Base-by-base conservation (phyloP, 306 rosid genomes). In the Alnus glutinosa region DNA sequence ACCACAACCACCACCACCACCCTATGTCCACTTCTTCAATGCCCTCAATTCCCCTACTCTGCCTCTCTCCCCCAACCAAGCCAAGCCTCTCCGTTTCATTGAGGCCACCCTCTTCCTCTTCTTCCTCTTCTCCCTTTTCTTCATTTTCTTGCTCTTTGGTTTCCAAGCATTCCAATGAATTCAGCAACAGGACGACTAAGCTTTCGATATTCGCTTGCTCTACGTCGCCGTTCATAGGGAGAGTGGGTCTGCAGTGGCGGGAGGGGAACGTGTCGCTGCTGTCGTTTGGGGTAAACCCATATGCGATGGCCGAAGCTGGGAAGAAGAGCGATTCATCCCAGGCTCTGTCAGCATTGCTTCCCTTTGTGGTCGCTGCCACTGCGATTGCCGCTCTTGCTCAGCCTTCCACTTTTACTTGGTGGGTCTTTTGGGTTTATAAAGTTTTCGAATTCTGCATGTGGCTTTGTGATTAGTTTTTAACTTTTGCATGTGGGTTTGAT, bases 401-500 rank as follows among this genome's bases (percentile, higher is more conserved):
- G 80, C 99, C 99, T 77, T 88, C 96, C n/a, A 92, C 99, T 55
- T 95, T 90, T 76, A 91, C 94, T 78, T 95, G 99, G 99, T 95
- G 51, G 64, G 81, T 83, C 71, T 73, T 70, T 15, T 76, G 32
- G 36, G 57, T 23, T 50, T 34, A 14, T 51, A 3, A 7, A 34
- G 47, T 52, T 16, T 34, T 14, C 58, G 6, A 52, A 15, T 50
- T 52, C 48, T 49, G 48, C 61, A 34, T 28, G 47, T 52, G 76
- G 32, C 52, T 73, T 36, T 34, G 76, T 23, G 58, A 54, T 7
- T 34, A 49, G 32, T 47, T 47, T 79, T 59, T 23, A 9, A 3
- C 67, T 39, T 32, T 39, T 79, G 83, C 78, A 63, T 79, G 83
- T 75, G 32, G 1, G 16, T 44, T 68, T 74, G 1, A 42, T 32